Percentiles rank a stretch among this genome's conserved stretches.
Evolutionary conservation across 768 basidiomycete species (phyloP).

Genomic region (Suillus fuscotomentosus): DNA sequence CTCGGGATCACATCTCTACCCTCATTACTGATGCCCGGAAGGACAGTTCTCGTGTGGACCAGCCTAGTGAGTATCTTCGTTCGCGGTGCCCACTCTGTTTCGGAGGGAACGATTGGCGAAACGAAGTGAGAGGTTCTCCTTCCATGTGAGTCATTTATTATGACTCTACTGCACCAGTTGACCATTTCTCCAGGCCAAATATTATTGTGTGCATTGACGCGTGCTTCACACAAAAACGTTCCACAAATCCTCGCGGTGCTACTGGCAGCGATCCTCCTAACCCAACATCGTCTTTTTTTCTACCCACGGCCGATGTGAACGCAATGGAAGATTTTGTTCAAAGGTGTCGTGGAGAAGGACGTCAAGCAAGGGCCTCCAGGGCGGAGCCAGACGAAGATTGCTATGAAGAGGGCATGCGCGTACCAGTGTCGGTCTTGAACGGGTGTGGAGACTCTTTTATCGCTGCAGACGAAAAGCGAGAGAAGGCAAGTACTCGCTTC

Average conservation of each 20-base stretch:
- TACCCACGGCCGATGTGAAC: background rate
- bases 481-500: constrained; percentile 18
- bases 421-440: constrained; percentile 30
- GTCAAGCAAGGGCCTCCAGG: background rate
- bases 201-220: constrained; percentile 31
- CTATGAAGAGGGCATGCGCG: constrained; percentile 21
- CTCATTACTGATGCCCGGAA: background rate
- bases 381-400: constrained; percentile 2
- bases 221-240: constrained; percentile 33
- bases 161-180: background rate
- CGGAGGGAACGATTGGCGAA: too few species aligned
- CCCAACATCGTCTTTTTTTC: background rate
- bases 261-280: constrained; percentile 3
- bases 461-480: constrained; percentile 12
- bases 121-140: background rate
- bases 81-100: too few species aligned
- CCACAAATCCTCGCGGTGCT: constrained; percentile 11
- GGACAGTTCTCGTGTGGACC: too few species aligned
- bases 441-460: constrained; percentile 31
- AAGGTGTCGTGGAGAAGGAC: background rate
- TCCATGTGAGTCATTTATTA: background rate
- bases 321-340: constrained; percentile 6
- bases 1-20: constrained; percentile 17
- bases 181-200: constrained; percentile 17
- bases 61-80: too few species aligned